Percentiles rank a stretch among this genome's conserved stretches.
phyloP scores from a whole-genome alignment of 169 alveolate species.

The Perkinsus chesapeaki region DNA sequence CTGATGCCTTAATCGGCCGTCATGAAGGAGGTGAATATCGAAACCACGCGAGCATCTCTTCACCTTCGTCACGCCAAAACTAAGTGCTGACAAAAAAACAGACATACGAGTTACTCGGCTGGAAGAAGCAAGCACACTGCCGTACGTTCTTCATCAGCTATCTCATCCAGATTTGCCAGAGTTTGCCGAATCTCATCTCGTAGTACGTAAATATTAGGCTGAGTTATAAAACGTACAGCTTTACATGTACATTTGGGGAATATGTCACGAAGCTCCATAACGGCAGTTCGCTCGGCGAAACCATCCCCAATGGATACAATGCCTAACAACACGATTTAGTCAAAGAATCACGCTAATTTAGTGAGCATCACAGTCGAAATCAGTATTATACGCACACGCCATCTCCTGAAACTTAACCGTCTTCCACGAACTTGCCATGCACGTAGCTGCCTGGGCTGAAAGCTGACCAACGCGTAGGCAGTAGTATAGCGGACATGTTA shows the following conservation, averaged over 20 bases:
- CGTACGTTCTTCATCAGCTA: background rate
- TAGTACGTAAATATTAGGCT: background rate
- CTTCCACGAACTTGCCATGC: background rate
- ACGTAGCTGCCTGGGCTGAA: background rate
- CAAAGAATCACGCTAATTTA: background rate
- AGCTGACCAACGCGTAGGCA: background rate
- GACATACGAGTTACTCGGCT: background rate
- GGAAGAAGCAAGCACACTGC: background rate
- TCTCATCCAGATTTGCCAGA: background rate
- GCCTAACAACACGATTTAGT: background rate
- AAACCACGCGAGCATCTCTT: background rate
- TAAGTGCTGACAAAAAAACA: background rate
- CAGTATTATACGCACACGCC: background rate
- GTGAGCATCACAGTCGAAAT: background rate
- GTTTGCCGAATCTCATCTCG: background rate
- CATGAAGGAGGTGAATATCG: background rate
- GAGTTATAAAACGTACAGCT: background rate
- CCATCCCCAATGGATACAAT: background rate
- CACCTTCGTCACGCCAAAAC: background rate
- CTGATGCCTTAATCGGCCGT: background rate
- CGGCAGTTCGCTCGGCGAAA: slow-evolving; percentile 2
- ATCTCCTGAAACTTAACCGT: background rate
- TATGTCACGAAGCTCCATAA: background rate
- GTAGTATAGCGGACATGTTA: background rate
- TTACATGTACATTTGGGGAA: background rate